A percentile compares a stretch with the other conserved stretches of the same genome.
phyloP scores from a whole-genome alignment of 495 filamentous ascomycete species.

The Podospora appendiculata region DNA sequence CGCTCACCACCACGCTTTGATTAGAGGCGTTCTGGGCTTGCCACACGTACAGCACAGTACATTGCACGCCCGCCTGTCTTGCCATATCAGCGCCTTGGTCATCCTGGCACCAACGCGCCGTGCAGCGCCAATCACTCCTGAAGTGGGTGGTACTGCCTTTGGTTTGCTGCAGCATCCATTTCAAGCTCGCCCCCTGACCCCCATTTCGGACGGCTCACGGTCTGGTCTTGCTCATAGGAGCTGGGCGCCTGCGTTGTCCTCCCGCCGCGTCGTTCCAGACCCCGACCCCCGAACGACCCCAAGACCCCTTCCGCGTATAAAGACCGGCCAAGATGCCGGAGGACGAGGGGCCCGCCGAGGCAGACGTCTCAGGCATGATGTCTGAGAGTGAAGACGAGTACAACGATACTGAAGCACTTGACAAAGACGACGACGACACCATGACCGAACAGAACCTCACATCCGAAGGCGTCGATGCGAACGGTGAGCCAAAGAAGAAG shows the following conservation, averaged over 20 bases:
- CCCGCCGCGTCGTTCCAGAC: conserved; percentile 8
- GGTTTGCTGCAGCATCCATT: conserved; percentile 20
- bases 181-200: conserved; percentile 12
- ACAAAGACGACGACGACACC: conserved; percentile 51
- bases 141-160: conserved; percentile 21
- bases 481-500: conserved; percentile 49
- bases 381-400: conserved; percentile 51
- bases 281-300: conserved; percentile 10
- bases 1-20: conserved; percentile 16
- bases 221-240: conserved; percentile 15
- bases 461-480: conserved; percentile 34
- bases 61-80: conserved; percentile 4
- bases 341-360: conserved; percentile 33
- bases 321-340: conserved; percentile 40
- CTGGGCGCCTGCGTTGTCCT: conserved; percentile 32
- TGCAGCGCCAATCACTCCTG: conserved; percentile 23
- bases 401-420: conserved; percentile 31
- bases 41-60: conserved; percentile 15
- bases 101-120: conserved; percentile 10
- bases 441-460: conserved; percentile 46
- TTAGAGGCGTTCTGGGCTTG: conserved; percentile 13
- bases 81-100: conserved; percentile 9
- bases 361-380: conserved; percentile 46
- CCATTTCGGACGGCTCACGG: conserved; percentile 11
- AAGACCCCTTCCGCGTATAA: conserved; percentile 34